Conservation (phyloP, 164 flowering plant species). For the Annona squamosa region DNA sequence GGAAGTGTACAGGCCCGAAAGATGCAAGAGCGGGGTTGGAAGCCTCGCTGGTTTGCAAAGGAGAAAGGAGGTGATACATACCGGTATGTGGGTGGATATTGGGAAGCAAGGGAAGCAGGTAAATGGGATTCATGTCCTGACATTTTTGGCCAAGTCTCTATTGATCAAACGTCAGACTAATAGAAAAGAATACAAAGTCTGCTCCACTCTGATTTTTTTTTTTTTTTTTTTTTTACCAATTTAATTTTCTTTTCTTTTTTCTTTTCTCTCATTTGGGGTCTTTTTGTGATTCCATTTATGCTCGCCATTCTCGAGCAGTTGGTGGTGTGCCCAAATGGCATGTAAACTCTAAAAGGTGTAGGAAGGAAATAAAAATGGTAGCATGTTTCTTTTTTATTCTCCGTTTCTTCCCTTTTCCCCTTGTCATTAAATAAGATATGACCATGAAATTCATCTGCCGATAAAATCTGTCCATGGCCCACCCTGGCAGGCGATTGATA, state of each 20-base stretch:
- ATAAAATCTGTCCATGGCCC: no score
- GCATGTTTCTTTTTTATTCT: not conserved
- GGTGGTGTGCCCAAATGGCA: not conserved
- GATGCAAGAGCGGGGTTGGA: slow-evolving; percentile 50
- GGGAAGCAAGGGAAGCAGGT: slow-evolving; percentile 38
- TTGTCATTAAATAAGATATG: no score
- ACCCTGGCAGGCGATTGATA: no score
- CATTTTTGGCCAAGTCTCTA: slow-evolving; percentile 36
- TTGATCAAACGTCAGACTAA: slow-evolving; percentile 16
- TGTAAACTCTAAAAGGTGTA: not conserved
- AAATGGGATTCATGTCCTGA: slow-evolving; percentile 39
- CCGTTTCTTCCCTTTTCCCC: not conserved
- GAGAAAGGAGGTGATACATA: slow-evolving; percentile 25
- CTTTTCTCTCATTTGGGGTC: slow-evolving; percentile 2
- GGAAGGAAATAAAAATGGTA: not conserved
- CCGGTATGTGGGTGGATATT: slow-evolving; percentile 38
- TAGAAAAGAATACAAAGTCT: not conserved
- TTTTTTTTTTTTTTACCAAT: not conserved
- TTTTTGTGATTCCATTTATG: not conserved
- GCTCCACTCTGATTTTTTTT: not conserved
- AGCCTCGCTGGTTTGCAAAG: slow-evolving; percentile 39
- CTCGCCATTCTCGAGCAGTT: not conserved
- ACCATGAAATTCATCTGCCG: no score
- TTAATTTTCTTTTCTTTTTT: not conserved
- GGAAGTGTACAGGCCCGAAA: slow-evolving; percentile 27